Conservation (phyloP, 345 rosid species). For the Euphorbia lathyris region DNA sequence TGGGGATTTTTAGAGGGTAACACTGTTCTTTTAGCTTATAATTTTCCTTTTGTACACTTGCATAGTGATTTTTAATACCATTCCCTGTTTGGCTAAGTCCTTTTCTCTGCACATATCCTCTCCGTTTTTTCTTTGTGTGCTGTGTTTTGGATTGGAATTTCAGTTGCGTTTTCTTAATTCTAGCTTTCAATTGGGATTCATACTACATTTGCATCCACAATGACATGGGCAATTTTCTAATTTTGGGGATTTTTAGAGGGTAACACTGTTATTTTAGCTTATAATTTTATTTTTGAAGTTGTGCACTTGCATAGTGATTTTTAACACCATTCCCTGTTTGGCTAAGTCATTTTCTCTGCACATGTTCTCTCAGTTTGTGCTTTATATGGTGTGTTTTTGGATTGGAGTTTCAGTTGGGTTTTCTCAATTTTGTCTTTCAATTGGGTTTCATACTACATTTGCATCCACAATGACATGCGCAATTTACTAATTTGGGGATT, state of each 20-base stretch:
- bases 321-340: background rate
- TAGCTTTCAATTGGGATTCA: background rate
- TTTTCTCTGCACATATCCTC: background rate
- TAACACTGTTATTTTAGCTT: background rate
- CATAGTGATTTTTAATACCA: no score
- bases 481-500: background rate
- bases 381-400: background rate
- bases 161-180: background rate
- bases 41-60: no score
- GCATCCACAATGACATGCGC: background rate
- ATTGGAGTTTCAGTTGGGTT: background rate
- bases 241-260: background rate
- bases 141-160: background rate
- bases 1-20: background rate
- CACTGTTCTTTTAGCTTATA: no score
- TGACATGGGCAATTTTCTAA: background rate
- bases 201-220: background rate
- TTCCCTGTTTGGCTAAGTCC: conserved; percentile 26
- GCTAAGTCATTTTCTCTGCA: conserved; percentile 19
- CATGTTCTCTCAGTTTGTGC: background rate
- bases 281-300: background rate
- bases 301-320: background rate
- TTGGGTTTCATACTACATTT: background rate
- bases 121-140: background rate
- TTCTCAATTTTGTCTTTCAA: background rate